Evolutionary conservation across 176 grass and related monocot genomes (phyloP).

Genomic region (Zea luxurians): DNA sequence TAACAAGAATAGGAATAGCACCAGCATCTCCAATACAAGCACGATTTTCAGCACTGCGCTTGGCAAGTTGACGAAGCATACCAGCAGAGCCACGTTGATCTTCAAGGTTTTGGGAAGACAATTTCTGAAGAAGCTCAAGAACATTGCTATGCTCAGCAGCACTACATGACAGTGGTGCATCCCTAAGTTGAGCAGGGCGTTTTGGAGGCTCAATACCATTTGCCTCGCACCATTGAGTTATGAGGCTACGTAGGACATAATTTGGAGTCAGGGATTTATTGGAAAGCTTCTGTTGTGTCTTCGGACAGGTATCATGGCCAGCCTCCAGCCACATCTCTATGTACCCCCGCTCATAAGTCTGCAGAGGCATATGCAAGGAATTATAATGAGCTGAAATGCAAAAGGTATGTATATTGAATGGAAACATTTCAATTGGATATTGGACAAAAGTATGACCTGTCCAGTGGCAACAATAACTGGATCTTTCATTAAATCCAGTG

Average conservation of each 20-base stretch:
- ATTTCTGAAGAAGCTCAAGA: slow-evolving; percentile 69
- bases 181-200: slow-evolving; percentile 44
- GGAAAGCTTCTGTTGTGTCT: slow-evolving; percentile 77
- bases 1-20: slow-evolving; percentile 84
- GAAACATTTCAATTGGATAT: slow-evolving; percentile 11
- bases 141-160: slow-evolving; percentile 69
- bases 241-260: slow-evolving; percentile 75
- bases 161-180: slow-evolving; percentile 54
- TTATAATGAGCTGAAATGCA: slow-evolving; percentile 33
- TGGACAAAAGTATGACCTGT: not conserved
- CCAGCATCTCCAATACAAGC: slow-evolving; percentile 88
- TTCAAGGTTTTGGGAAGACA: slow-evolving; percentile 72
- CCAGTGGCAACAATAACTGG: too few species aligned
- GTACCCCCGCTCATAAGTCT: slow-evolving; percentile 80
- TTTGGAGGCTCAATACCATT: slow-evolving; percentile 86
- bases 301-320: slow-evolving; percentile 81
- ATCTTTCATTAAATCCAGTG: too few species aligned
- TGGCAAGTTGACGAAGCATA: slow-evolving; percentile 85
- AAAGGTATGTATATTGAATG: slow-evolving; percentile 30
- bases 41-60: slow-evolving; percentile 77
- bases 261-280: slow-evolving; percentile 83
- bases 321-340: slow-evolving; percentile 87
- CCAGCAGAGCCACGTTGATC: slow-evolving; percentile 66
- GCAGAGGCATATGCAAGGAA: slow-evolving; percentile 45
- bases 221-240: slow-evolving; percentile 87